Conservation (phyloP, 2,329 filamentous ascomycete species). For the Fusarium cyanostomum region DNA sequence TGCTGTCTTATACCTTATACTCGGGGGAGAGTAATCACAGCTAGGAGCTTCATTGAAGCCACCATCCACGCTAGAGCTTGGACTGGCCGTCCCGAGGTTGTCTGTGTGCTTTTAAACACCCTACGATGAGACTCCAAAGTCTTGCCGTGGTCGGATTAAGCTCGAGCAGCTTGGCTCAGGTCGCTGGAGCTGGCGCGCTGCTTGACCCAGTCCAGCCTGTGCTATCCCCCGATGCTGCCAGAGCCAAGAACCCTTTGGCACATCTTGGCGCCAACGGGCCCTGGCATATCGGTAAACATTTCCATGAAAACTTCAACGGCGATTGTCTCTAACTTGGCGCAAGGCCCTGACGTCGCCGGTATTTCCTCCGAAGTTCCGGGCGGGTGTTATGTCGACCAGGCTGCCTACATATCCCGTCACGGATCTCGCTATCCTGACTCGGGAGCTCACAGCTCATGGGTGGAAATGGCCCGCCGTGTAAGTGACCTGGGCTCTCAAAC, state of each 20-base stretch:
- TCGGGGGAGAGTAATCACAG: too few relatives aligned
- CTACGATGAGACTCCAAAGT: neutral
- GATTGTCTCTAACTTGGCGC: neutral
- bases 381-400: constrained; percentile 67
- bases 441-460: constrained; percentile 68
- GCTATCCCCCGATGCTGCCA: constrained; percentile 37
- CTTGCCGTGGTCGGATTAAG: neutral
- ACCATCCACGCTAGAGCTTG: neutral
- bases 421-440: constrained; percentile 70
- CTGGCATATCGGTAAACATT: constrained; percentile 57
- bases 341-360: constrained; percentile 63
- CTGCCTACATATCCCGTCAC: constrained; percentile 67
- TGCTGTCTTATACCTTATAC: neutral
- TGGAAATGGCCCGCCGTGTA: constrained; percentile 56
- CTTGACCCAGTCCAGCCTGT: constrained; percentile 44
- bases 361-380: constrained; percentile 64
- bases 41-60: too few relatives aligned
- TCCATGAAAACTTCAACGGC: neutral
- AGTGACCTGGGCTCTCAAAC: neutral
- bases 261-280: constrained; percentile 64
- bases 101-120: neutral
- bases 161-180: neutral
- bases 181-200: constrained; percentile 27
- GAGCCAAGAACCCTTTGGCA: constrained; percentile 54
- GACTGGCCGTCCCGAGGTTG: neutral